These are phyloP conservation scores for Gossypium ekmanianum DNA, from an alignment of 345 rosid genomes.

Conservation along the genomic window DNA sequence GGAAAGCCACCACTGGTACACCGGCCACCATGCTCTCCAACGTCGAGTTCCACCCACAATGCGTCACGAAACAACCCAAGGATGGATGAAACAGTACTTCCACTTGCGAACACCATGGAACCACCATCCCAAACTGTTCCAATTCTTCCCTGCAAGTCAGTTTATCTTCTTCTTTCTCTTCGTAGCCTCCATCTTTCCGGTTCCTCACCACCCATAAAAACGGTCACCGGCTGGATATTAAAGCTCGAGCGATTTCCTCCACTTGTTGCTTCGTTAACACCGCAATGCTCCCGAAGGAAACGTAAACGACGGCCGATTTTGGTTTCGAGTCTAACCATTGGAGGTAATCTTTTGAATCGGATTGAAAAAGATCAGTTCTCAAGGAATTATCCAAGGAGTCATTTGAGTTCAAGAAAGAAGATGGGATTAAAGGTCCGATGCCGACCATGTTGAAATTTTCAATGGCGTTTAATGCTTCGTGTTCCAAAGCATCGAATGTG, in stretches of 20 bases:
- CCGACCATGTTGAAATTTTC: constrained; percentile 27
- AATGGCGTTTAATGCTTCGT: constrained; percentile 36
- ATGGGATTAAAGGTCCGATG: constrained; percentile 50
- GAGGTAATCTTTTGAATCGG: constrained; percentile 21
- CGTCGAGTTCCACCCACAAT: constrained; percentile 82
- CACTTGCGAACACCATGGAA: constrained; percentile 52
- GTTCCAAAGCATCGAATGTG: constrained; percentile 58
- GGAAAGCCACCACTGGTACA: constrained; percentile 62
- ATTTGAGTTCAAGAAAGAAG: background rate
- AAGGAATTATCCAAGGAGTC: constrained; percentile 3
- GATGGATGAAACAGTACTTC: constrained; percentile 27
- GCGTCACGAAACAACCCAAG: constrained; percentile 53
- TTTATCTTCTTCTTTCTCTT: constrained; percentile 27
- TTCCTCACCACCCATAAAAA: constrained; percentile 57
- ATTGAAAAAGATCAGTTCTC: constrained; percentile 32
- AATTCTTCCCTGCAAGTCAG: constrained; percentile 27
- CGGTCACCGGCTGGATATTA: constrained; percentile 29
- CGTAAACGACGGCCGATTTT: constrained; percentile 17
- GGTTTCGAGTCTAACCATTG: constrained; percentile 34
- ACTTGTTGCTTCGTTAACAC: too few relatives aligned
- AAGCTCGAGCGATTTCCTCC: constrained; percentile 39
- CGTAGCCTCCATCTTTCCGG: background rate
- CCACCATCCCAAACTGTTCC: constrained; percentile 46
- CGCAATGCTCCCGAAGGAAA: too few relatives aligned
- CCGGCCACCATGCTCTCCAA: constrained; percentile 54